Evolutionary conservation across 305 asterid genomes (phyloP).

Genomic region (Lippia alba): DNA sequence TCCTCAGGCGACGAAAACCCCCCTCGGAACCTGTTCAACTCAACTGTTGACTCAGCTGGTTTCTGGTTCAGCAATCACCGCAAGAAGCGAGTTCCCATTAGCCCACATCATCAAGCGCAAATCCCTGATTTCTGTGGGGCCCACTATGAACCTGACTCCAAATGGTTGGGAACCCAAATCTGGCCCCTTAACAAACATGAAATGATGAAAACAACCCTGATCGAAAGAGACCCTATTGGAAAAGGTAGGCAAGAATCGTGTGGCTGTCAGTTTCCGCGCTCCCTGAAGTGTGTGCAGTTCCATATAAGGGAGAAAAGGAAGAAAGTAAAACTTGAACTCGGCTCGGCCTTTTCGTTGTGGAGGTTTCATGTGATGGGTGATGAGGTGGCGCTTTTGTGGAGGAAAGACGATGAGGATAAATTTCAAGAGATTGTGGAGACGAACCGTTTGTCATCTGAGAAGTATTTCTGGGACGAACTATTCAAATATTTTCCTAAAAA

Average conservation of each 20-base stretch:
- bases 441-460: constrained; percentile 47
- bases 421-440: constrained; percentile 57
- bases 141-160: constrained; percentile 46
- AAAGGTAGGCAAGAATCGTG: constrained; percentile 72
- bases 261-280: constrained; percentile 61
- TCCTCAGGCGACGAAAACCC: constrained; percentile 38
- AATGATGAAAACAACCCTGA: constrained; percentile 40
- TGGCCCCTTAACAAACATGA: constrained; percentile 69
- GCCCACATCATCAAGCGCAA: constrained; percentile 58
- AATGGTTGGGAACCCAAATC: constrained; percentile 64
- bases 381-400: constrained; percentile 59
- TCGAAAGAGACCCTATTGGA: constrained; percentile 73
- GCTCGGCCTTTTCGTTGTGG: constrained; percentile 66
- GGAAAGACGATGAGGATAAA: constrained; percentile 53
- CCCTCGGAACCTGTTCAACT: constrained; percentile 33
- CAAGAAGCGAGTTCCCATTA: constrained; percentile 46
- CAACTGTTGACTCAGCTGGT: constrained; percentile 41
- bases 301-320: constrained; percentile 59
- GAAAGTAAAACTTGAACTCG: constrained; percentile 58
- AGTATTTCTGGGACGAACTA: constrained; percentile 67
- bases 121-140: constrained; percentile 55
- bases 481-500: constrained; percentile 55
- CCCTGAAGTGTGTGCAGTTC: constrained; percentile 59
- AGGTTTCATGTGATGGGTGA: constrained; percentile 59
- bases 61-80: constrained; percentile 31